Conservation (phyloP, 2,329 filamentous ascomycete genomes). For the Talaromyces sp. region DNA sequence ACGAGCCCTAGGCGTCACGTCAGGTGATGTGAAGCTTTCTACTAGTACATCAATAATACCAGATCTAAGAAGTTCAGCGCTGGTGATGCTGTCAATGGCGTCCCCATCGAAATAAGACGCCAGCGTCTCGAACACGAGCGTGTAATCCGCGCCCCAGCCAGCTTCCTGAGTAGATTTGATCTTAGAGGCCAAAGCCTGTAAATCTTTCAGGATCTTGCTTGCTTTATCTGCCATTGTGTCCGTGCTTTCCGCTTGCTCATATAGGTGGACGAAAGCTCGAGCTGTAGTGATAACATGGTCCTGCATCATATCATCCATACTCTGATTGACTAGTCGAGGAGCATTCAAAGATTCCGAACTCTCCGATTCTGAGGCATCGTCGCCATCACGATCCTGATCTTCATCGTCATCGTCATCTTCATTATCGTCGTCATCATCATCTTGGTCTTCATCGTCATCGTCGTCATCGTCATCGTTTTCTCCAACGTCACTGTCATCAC, state of each 20-base stretch:
- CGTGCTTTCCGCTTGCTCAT: conserved; percentile 69
- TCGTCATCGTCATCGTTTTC: conserved; percentile 28
- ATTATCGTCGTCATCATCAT: conserved; percentile 30
- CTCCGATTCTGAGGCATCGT: conserved; percentile 62
- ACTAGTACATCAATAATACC: conserved; percentile 82
- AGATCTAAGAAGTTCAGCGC: conserved; percentile 87
- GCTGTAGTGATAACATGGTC: conserved; percentile 73
- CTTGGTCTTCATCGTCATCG: conserved; percentile 34
- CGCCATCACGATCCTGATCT: conserved; percentile 46
- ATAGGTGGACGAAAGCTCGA: conserved; percentile 75
- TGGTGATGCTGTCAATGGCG: conserved; percentile 88
- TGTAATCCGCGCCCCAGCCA: conserved; percentile 47
- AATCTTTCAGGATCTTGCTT: conserved; percentile 65
- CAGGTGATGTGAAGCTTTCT: conserved; percentile 71
- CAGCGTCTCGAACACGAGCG: conserved; percentile 67
- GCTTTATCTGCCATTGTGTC: conserved; percentile 77
- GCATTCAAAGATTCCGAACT: conserved; percentile 58
- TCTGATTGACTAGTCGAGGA: conserved; percentile 36
- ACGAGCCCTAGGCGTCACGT: conserved; percentile 59
- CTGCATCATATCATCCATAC: conserved; percentile 54
- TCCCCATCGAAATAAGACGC: conserved; percentile 85
- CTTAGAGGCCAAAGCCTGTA: conserved; percentile 68
- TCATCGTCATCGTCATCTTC: conserved; percentile 39
- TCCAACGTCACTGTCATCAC: conserved; percentile 32
- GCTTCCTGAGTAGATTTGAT: conserved; percentile 68